Base-by-base conservation (phyloP, 1,284 basidiomycete genomes). In the Cutaneotrichosporon cutaneum region DNA sequence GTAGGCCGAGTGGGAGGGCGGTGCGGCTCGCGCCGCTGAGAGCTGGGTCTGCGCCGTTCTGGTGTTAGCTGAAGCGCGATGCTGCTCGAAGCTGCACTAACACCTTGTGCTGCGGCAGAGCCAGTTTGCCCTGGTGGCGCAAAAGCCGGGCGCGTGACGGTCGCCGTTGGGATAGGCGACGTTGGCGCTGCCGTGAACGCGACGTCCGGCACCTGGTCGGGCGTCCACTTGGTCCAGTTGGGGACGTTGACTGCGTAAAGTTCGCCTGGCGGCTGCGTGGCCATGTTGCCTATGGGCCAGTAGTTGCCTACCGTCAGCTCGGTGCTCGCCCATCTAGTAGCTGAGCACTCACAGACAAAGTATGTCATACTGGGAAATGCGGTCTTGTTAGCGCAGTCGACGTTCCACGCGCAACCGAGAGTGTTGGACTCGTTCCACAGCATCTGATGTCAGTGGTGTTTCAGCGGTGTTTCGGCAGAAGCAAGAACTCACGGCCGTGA, bases 361-460 rank as follows among this genome's bases (percentile, higher is more conserved):
- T 33, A 65, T 5, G 64, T 65, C 52, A 45, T 51, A 47, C 55
- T 58, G 14, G 64, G 64, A 24, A 54, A 62, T 2, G 18, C 53
- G 39, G 54, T 57, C 16, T 42, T 24, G 51, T 65, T 59, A 8
- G 24, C 32, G 56, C 64, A 65, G 26, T 33, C 26, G 26, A 65
- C 47, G 59, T 65, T 65, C 64, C 64, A 65, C 0, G 58, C 58
- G 44, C 64, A 65, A 0, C 64, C 64, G 21, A 65, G 30, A 11
- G 60, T 62, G 22, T 22, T 65, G 33, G 47, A 56, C 24, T 21
- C 56, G 47, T 62, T 60, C 64, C 64, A 65, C 3, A 27, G 26
- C 64, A 65, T 65, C 61, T 62, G 48, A 18, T 24, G 6, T 58
- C 10, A 58, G 57, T 9, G 14, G 11, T 27, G 45, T 26, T n/a